These are phyloP conservation scores for Triglochin maritima DNA, from an alignment of 106 monocot species.

Conservation along the genomic window DNA sequence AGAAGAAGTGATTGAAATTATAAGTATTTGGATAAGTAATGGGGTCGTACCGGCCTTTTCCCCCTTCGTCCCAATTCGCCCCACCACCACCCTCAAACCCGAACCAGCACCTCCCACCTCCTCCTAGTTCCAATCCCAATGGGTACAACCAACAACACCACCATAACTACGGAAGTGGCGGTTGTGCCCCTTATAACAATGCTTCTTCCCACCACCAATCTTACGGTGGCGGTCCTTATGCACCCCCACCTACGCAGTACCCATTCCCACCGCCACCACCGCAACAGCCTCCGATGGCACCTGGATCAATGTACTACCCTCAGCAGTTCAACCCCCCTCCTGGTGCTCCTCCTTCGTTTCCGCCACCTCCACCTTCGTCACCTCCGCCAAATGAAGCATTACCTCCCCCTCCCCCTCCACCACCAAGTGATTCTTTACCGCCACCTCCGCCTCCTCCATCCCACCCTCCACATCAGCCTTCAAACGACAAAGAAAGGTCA, in stretches of 20 bases:
- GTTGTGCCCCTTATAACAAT: not conserved
- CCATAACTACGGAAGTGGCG: not conserved
- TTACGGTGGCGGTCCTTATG: conserved; percentile 1
- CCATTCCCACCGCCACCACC: conserved; percentile 8
- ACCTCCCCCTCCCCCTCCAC: conserved; percentile 25
- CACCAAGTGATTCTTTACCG: conserved; percentile 11
- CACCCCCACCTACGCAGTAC: not conserved
- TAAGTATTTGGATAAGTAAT: not conserved
- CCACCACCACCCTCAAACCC: conserved; percentile 11
- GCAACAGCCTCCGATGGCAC: conserved; percentile 5
- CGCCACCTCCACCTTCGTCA: conserved; percentile 11
- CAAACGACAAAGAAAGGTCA: not conserved
- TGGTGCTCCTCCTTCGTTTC: conserved; percentile 11
- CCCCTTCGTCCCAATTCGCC: not conserved
- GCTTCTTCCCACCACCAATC: conserved; percentile 2
- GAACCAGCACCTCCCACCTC: not conserved
- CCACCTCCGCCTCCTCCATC: conserved; percentile 3
- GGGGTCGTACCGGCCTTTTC: conserved; percentile 20
- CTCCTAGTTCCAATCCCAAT: conserved; percentile 6
- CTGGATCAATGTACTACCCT: conserved; percentile 8
- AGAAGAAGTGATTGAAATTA: no score
- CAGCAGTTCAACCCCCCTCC: conserved; percentile 19
- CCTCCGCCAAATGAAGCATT: conserved; percentile 14
- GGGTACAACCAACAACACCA: conserved; percentile 16
- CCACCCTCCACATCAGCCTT: not conserved